Evolutionary conservation across 768 basidiomycete genomes (phyloP).

Genomic region (Mycena crocata): DNA sequence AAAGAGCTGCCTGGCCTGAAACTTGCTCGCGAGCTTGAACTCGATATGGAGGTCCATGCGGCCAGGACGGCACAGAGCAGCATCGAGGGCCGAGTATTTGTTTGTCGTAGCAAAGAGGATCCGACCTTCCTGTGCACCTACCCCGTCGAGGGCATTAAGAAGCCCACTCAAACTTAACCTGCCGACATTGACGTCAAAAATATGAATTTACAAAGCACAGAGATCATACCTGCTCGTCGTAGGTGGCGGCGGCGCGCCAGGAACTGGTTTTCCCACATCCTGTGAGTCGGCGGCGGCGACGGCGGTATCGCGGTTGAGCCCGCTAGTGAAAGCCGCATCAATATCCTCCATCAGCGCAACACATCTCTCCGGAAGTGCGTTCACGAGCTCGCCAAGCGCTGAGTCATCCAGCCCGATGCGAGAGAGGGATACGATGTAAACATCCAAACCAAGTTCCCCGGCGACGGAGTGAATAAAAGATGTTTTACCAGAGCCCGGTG

Average conservation of each 20-base stretch:
- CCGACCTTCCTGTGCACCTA: slow-evolving; percentile 76
- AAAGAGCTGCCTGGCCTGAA: slow-evolving; percentile 70
- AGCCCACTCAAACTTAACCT: slow-evolving; percentile 74
- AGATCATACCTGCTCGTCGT: slow-evolving; percentile 33
- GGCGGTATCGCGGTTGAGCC: slow-evolving; percentile 39
- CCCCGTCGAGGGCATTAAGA: slow-evolving; percentile 76
- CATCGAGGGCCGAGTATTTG: slow-evolving; percentile 66
- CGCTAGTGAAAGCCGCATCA: slow-evolving; percentile 68
- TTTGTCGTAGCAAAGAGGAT: slow-evolving; percentile 82
- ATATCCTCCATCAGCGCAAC: slow-evolving; percentile 81
- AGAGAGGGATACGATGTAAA: slow-evolving; percentile 74
- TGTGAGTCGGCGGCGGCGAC: slow-evolving; percentile 7
- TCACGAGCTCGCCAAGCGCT: slow-evolving; percentile 62
- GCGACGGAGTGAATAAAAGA: slow-evolving; percentile 76
- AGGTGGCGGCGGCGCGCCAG: slow-evolving; percentile 22
- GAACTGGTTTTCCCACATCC: slow-evolving; percentile 4
- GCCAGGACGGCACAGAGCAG: slow-evolving; percentile 74
- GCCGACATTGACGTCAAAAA: slow-evolving; percentile 27
- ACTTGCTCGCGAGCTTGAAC: slow-evolving; percentile 69
- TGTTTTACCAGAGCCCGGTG: slow-evolving; percentile 80
- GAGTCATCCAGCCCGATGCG: slow-evolving; percentile 68
- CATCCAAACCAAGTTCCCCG: slow-evolving; percentile 74
- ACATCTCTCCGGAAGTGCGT: slow-evolving; percentile 63
- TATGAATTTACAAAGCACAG: not conserved
- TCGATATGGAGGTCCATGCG: slow-evolving; percentile 77